These are phyloP conservation scores for Xerocomellus dryophilus DNA, from an alignment of 768 basidiomycete genomes.

Conservation along the genomic window DNA sequence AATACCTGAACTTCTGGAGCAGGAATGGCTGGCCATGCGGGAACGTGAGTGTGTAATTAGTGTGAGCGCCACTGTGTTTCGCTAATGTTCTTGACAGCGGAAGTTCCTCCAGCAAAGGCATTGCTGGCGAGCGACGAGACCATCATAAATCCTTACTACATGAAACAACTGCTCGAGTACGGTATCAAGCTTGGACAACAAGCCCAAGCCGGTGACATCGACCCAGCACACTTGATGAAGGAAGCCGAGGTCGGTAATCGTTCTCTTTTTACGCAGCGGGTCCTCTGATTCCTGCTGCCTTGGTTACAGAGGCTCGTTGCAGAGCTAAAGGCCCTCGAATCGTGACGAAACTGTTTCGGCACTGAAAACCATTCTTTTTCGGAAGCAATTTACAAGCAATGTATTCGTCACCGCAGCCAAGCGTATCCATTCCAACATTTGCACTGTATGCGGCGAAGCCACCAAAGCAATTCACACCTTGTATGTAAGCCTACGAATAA, in stretches of 20 bases:
- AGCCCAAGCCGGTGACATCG: conserved; percentile 39
- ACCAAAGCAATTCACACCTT: conserved; percentile 23
- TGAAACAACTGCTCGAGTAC: conserved; percentile 70
- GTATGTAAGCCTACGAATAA: conserved; percentile 32
- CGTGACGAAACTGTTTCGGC: conserved; percentile 19
- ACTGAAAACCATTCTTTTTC: conserved; percentile 3
- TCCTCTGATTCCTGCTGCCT: conserved; percentile 1
- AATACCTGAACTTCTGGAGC: conserved; percentile 81
- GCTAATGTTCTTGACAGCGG: conserved; percentile 19
- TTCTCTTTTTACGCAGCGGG: not conserved
- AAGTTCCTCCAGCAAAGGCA: conserved; percentile 29
- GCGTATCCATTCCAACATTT: conserved; percentile 21
- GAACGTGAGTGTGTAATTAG: conserved; percentile 24
- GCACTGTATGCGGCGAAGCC: conserved; percentile 29
- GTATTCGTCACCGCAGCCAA: conserved; percentile 27
- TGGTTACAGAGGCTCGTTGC: conserved; percentile 55
- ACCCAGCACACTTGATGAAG: conserved; percentile 44
- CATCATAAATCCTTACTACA: conserved; percentile 76
- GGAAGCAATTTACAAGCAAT: conserved; percentile 21
- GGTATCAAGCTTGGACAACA: conserved; percentile 59
- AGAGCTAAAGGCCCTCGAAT: conserved; percentile 54
- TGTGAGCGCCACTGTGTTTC: not conserved
- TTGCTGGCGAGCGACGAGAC: conserved; percentile 53
- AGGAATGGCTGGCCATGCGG: conserved; percentile 72
- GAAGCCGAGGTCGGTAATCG: conserved; percentile 53